Evolutionary conservation across 345 rosid genomes (phyloP).

Genomic region (Aquilaria sinensis): DNA sequence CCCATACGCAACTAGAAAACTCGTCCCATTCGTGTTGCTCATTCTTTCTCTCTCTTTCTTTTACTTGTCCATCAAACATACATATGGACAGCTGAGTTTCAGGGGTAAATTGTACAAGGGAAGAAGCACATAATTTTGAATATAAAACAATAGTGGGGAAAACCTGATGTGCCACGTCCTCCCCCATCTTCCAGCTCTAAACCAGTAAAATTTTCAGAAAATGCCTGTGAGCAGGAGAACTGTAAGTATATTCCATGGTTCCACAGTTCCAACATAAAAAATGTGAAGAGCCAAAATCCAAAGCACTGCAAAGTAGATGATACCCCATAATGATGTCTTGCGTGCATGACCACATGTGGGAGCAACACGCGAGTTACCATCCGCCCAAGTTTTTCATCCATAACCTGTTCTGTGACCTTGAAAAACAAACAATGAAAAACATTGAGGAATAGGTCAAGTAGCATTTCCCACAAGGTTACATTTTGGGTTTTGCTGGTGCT

Average conservation of each 20-base stretch:
- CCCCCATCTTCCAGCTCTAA: conserved; percentile 99
- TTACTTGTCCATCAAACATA: no score
- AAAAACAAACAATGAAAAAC: background rate
- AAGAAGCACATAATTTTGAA: background rate
- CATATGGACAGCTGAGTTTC: background rate
- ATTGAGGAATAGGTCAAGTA: no score
- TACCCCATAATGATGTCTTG: conserved; percentile 97
- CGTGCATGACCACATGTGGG: conserved; percentile 95
- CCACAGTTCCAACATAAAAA: conserved; percentile 3
- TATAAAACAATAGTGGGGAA: conserved; percentile 5
- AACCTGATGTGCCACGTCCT: conserved; percentile 99
- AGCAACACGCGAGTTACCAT: conserved; percentile 92
- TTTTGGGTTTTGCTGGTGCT: no score
- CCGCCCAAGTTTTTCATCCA: conserved; percentile 96
- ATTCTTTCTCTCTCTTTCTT: no score
- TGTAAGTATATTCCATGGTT: conserved; percentile 12
- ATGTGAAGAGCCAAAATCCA: conserved; percentile 7
- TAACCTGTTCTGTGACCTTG: conserved; percentile 76
- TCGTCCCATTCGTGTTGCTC: no score
- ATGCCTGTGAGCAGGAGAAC: conserved; percentile 50
- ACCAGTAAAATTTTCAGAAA: conserved; percentile 90
- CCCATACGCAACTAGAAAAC: no score
- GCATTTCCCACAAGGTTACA: no score
- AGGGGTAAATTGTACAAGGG: background rate
- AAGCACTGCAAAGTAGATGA: conserved; percentile 7